phyloP scores from a whole-genome alignment of 768 basidiomycete genomes.

The Porpolomopsis calyptriformis region DNA sequence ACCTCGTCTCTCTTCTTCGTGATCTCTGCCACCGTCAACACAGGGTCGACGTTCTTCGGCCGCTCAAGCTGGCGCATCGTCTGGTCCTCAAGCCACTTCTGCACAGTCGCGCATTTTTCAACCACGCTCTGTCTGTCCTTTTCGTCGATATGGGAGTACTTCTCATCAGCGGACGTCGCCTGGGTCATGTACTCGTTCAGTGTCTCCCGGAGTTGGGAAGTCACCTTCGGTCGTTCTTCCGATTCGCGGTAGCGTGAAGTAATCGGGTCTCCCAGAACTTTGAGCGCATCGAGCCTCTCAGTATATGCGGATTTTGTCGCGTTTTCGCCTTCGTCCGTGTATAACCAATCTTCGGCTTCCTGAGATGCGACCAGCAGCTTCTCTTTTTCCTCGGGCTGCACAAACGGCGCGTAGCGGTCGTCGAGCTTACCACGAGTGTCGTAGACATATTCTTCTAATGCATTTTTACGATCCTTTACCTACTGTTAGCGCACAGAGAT shows the following conservation, averaged over 20 bases:
- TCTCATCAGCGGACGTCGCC: conserved; percentile 77
- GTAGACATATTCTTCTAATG: conserved; percentile 97
- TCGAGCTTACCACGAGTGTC: conserved; percentile 91
- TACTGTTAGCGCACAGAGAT: neutral
- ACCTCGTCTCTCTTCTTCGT: conserved; percentile 88
- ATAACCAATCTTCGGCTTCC: conserved; percentile 93
- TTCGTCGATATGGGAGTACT: conserved; percentile 80
- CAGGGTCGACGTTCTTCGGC: conserved; percentile 80
- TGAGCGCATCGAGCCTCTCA: conserved; percentile 68
- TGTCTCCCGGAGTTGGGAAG: conserved; percentile 72
- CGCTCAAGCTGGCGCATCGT: conserved; percentile 78
- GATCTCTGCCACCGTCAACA: conserved; percentile 73
- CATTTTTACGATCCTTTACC: conserved; percentile 87
- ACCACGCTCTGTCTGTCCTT: conserved; percentile 79
- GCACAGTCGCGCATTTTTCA: conserved; percentile 80
- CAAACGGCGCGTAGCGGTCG: conserved; percentile 70
- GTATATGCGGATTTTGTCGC: conserved; percentile 94
- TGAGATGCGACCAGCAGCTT: conserved; percentile 59
- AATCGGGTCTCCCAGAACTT: conserved; percentile 81
- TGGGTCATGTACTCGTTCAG: conserved; percentile 78
- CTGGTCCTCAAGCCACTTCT: conserved; percentile 96
- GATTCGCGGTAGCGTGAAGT: conserved; percentile 69
- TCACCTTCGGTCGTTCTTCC: conserved; percentile 69
- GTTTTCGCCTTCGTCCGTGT: conserved; percentile 94
- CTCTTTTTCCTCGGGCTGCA: conserved; percentile 65